Evolutionary conservation across 1,284 basidiomycete genomes (phyloP), one percentile per base, ranked within the genome.

Genomic region (Pseudozyma thailandica): DNA sequence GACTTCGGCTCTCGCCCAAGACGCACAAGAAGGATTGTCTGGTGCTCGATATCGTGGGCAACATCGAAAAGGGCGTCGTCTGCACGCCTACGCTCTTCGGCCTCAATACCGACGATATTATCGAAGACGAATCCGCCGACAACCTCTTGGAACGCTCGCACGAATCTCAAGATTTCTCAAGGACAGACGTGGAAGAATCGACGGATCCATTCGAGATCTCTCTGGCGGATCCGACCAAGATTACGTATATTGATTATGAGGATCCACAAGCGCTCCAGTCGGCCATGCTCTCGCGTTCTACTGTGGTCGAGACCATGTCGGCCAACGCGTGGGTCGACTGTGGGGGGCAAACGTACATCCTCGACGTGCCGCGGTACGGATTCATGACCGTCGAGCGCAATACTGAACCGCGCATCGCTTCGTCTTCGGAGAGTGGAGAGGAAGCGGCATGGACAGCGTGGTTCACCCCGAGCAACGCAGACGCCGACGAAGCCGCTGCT

Each of bases 1-100:
- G 95, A 8, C 90, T 98, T 87, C 87, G 95, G 55, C 86, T 92
- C 25, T 93, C 91, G 0, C 91, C 92, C 2, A 83, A 83, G 6
- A 94, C 92, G 0, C 90, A 89, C 43, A 98, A 98, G 83, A 76
- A 83, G 33, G 89, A 97, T 79, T 98, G 95, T 81, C 88, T 89
- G 21, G 89, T 98, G 46, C 90, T 98, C 61, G 94, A 98, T 81
- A 90, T 97, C 63, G 92, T 95, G 6, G 94, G 94, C 71, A 92
- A 88, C 50, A 86, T 88, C 25, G 85, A 85, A 26, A 87, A 89
- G 20, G 92, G 92, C 5, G 86, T 96, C 26, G 84, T 93, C 16
- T 92, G 90, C 16, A 87, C 88, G 1, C 95, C 94, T 0, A 92
- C 91, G 2, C 84, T 98, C 8, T 92, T 94, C 74, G 94, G 95